phyloP scores from a whole-genome alignment of 192 early-diverging fungal genomes.

The Linnemannia hyalina region DNA sequence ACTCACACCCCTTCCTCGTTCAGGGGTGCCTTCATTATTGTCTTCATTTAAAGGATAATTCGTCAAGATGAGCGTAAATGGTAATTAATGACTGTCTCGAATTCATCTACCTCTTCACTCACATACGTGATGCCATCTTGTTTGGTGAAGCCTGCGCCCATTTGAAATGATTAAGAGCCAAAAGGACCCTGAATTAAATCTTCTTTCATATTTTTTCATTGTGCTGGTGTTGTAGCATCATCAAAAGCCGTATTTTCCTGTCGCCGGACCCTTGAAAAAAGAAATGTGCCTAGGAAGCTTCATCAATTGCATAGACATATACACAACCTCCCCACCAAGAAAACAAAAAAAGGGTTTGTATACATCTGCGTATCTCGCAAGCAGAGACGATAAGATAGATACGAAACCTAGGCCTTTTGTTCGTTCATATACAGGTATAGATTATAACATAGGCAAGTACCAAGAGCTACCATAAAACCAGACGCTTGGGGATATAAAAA shows the following conservation, averaged over 20 bases:
- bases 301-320: no score
- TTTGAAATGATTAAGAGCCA: neutral
- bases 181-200: neutral
- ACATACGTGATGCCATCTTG: neutral
- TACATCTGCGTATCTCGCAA: neutral
- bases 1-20: neutral
- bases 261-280: neutral
- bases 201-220: neutral
- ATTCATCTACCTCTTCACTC: neutral
- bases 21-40: neutral
- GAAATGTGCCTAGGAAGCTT: neutral
- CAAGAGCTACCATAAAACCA: neutral
- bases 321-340: no score
- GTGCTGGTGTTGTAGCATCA: neutral
- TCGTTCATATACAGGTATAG: neutral
- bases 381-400: no score
- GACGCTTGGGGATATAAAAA: no score
- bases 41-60: neutral
- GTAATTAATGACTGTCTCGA: neutral
- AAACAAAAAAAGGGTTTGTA: neutral
- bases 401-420: neutral
- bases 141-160: neutral
- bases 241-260: neutral
- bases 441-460: neutral
- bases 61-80: neutral